phyloP scores from a whole-genome alignment of 2,329 filamentous ascomycete species.

The Aureobasidium pullulans region DNA sequence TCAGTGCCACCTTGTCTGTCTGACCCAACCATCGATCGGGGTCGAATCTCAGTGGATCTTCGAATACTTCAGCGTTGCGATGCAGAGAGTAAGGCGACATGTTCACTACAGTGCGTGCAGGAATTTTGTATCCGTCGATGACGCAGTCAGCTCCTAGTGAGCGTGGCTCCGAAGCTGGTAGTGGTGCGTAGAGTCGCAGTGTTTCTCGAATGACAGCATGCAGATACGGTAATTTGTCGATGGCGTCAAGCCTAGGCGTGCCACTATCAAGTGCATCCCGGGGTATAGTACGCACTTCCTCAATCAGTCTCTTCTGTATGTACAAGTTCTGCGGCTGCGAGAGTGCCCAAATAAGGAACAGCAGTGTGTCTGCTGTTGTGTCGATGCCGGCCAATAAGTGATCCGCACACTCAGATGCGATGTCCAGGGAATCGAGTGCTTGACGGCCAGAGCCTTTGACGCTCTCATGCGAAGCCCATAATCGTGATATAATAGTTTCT shows the following conservation, averaged over 20 bases:
- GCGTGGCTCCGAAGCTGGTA: conserved; percentile 46
- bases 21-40: conserved; percentile 33
- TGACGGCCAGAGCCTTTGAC: neutral
- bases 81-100: conserved; percentile 37
- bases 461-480: conserved; percentile 30
- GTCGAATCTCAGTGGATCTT: conserved; percentile 29
- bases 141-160: conserved; percentile 29
- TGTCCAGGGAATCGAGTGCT: conserved; percentile 37
- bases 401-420: conserved; percentile 48
- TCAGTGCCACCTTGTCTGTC: conserved; percentile 27
- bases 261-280: conserved; percentile 12
- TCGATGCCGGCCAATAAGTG: conserved; percentile 49
- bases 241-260: conserved; percentile 34
- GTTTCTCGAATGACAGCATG: conserved; percentile 30
- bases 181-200: conserved; percentile 35
- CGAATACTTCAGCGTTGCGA: conserved; percentile 34
- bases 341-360: conserved; percentile 45
- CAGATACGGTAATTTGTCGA: conserved; percentile 26
- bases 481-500: conserved; percentile 32
- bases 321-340: conserved; percentile 36
- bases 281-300: conserved; percentile 31
- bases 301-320: conserved; percentile 39
- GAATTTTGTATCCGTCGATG: conserved; percentile 28
- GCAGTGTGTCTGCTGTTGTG: conserved; percentile 46
- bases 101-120: conserved; percentile 31